Percentiles rank a stretch among this genome's conserved stretches.
These are phyloP conservation scores for Diplocarpon rosae DNA, from an alignment of 2,329 filamentous ascomycete species.

Conservation along the genomic window DNA sequence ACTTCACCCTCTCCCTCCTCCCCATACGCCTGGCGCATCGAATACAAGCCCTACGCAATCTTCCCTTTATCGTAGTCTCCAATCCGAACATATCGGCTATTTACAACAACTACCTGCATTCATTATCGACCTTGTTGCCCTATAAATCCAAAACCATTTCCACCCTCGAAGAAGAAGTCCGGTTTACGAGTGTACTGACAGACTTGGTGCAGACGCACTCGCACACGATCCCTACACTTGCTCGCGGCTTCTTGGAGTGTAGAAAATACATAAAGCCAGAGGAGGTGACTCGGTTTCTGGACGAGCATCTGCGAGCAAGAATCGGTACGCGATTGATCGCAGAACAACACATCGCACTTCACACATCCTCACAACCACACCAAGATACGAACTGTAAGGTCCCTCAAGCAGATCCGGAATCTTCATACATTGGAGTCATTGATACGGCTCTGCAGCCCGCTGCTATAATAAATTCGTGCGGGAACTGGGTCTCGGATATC, in stretches of 20 bases:
- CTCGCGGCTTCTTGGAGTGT: constrained; percentile 86
- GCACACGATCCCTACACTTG: constrained; percentile 88
- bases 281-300: constrained; percentile 84
- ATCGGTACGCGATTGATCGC: constrained; percentile 92
- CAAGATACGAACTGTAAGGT: constrained; percentile 43
- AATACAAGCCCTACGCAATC: constrained; percentile 82
- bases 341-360: constrained; percentile 91
- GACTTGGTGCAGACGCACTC: constrained; percentile 92
- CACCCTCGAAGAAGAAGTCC: constrained; percentile 74
- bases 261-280: constrained; percentile 73
- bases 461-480: constrained; percentile 71
- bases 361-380: constrained; percentile 64
- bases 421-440: constrained; percentile 84
- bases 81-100: constrained; percentile 92
- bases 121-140: constrained; percentile 77
- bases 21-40: constrained; percentile 88
- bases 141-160: constrained; percentile 52
- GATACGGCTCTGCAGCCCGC: constrained; percentile 81
- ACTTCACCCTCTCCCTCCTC: constrained; percentile 88
- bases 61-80: constrained; percentile 97
- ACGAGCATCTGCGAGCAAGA: constrained; percentile 83
- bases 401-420: constrained; percentile 36
- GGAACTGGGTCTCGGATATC: constrained; percentile 86
- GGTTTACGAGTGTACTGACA: constrained; percentile 84
- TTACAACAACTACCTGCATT: constrained; percentile 93